phyloP scores from a whole-genome alignment of 2,329 filamentous ascomycete genomes.

The Sporothrix dimorphospora region DNA sequence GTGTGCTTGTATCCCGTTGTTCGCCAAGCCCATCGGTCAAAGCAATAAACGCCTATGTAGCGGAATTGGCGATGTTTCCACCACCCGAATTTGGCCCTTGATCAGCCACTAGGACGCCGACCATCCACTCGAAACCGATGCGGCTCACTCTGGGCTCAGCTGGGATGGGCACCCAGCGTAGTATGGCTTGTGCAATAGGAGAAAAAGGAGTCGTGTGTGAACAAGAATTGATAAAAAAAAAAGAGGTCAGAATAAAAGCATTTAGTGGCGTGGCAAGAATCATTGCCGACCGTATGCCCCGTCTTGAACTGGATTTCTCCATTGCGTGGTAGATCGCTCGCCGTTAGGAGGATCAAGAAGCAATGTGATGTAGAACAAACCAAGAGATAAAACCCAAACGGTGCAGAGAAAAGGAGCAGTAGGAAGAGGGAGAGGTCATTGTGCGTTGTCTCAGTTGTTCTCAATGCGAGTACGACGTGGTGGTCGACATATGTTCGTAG shows the following conservation, averaged over 20 bases:
- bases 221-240: background rate
- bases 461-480: background rate
- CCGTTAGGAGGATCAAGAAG: slow-evolving; percentile 6
- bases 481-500: background rate
- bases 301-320: too few species aligned
- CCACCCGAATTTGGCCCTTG: background rate
- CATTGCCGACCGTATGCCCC: background rate
- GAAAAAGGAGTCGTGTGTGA: background rate
- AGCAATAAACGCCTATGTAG: background rate
- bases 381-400: background rate
- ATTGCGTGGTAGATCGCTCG: background rate
- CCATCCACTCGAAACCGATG: background rate
- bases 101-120: slow-evolving; percentile 1
- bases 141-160: background rate
- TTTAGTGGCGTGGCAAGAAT: background rate
- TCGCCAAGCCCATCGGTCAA: slow-evolving; percentile 2
- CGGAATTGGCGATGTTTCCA: slow-evolving; percentile 5
- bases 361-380: too few species aligned
- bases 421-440: background rate
- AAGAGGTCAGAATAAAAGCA: background rate
- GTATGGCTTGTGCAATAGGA: background rate
- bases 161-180: background rate
- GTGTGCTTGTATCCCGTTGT: slow-evolving; percentile 1
- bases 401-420: slow-evolving; percentile 20
- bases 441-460: slow-evolving; percentile 3